Conservation (phyloP, 495 filamentous ascomycete genomes). For the Barbatosphaeria neglecta region DNA sequence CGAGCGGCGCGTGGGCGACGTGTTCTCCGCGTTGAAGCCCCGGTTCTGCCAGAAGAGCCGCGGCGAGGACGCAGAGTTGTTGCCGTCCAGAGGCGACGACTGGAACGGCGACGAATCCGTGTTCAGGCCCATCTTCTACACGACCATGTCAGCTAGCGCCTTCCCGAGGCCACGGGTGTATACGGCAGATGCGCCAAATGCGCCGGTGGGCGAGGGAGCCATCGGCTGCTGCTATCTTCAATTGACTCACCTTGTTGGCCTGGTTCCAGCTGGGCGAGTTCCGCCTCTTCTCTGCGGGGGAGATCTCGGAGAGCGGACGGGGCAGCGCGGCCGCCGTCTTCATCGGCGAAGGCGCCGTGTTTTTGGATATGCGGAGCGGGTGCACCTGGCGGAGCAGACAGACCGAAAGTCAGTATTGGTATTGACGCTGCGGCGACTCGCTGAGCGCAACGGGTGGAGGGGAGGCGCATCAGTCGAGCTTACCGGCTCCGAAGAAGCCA, state of each 20-base stretch:
- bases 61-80: slow-evolving; percentile 48
- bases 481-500: not conserved
- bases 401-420: too few relatives aligned
- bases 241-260: slow-evolving; percentile 47
- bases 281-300: slow-evolving; percentile 42
- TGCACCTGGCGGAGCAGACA: slow-evolving; percentile 26
- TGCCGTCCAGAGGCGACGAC: slow-evolving; percentile 52
- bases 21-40: slow-evolving; percentile 63
- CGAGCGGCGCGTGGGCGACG: slow-evolving; percentile 59
- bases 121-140: slow-evolving; percentile 40
- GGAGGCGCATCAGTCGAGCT: not conserved
- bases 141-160: slow-evolving; percentile 12
- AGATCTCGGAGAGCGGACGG: slow-evolving; percentile 46
- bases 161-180: too few relatives aligned
- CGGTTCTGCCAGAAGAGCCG: slow-evolving; percentile 79
- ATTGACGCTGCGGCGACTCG: too few relatives aligned
- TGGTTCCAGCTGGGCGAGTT: slow-evolving; percentile 76
- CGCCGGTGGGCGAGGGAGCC: not conserved
- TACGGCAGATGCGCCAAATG: too few relatives aligned
- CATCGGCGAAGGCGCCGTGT: slow-evolving; percentile 29
- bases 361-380: slow-evolving; percentile 49
- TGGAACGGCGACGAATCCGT: slow-evolving; percentile 67
- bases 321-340: slow-evolving; percentile 32
- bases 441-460: not conserved
- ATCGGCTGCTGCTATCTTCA: not conserved